Evolutionary conservation across 75 land plant genomes (phyloP), one percentile per base, ranked within the genome.

Genomic region (Pinus taeda): DNA sequence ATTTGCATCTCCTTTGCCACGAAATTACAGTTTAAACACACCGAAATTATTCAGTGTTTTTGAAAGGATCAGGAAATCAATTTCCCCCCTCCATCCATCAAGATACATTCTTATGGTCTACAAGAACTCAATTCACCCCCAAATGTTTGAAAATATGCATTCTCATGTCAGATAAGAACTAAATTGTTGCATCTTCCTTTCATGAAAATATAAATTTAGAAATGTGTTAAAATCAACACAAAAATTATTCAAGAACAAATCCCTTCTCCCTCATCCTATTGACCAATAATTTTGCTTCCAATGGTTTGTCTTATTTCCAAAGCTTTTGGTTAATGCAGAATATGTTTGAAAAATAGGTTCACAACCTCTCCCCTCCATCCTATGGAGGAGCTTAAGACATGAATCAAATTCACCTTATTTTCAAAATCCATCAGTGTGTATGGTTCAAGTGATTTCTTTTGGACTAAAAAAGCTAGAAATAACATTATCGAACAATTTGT

Each of bases 361-460:
- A 59, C 61, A 76, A 56, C 81, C 76, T 59, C 45, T 83, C 24
- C 86, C 60, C 75, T 88, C 88, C 88, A 85, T 84, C 8, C 83
- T 65, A 26, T 82, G 78, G 59, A 91, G 76, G 60, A 82, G 39
- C 77, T 90, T 79, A 69, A 79, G 67, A 66, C 92, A 88, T n/a
- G 83, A 18, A n/a, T 82, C 72, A 36, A 75, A 76, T 71, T 83
- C 76, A 24, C 86, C 92, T 49, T 77, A 81, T 75, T 82, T 87
- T 22, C 84, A 60, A 30, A 85, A 74, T 13, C 90, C 89, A 73
- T 91, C 88, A 81, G 88, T 71, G 39, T 91, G 76, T 11, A 83
- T 76, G 2, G 93, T 82, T 91, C 93, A 94, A n/a, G 84, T 79
- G 76, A 84, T 79, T 75, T 88, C 90, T 81, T 93, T 94, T 57